Percentiles rank a stretch among this genome's conserved stretches.
Evolutionary conservation across 108 stramenopile species (phyloP).

Genomic region (Parietichytrium sp.): DNA sequence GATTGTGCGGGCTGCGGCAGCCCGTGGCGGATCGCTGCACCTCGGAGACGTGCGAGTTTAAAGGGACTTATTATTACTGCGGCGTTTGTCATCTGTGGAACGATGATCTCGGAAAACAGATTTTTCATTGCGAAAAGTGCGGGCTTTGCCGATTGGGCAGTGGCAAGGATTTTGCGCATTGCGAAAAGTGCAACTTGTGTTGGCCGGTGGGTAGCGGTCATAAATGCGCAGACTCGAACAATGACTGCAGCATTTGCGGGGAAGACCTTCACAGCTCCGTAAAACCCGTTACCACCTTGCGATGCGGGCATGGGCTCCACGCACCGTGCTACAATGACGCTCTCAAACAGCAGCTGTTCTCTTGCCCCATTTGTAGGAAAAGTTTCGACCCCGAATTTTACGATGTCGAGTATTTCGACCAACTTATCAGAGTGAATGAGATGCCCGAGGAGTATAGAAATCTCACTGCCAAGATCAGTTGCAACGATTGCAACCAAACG

Average conservation of each 20-base stretch:
- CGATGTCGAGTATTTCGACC: neutral
- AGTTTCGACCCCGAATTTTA: too few species aligned
- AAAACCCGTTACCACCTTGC: neutral
- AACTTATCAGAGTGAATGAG: neutral
- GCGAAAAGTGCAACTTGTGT: neutral
- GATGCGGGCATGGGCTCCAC: neutral
- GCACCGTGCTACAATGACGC: neutral
- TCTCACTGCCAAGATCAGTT: neutral
- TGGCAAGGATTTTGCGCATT: neutral
- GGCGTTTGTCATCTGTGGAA: neutral
- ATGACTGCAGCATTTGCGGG: neutral
- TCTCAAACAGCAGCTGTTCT: too few species aligned
- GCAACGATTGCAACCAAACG: neutral
- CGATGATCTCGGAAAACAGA: neutral
- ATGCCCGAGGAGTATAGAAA: neutral
- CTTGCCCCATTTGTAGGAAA: neutral
- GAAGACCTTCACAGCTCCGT: neutral
- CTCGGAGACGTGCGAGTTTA: neutral
- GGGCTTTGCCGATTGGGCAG: conserved; percentile 1
- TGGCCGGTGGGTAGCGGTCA: neutral
- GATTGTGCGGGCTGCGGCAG: neutral
- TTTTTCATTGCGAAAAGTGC: conserved; percentile 22
- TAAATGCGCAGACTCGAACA: neutral
- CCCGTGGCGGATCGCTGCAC: neutral
- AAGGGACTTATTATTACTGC: neutral